phyloP scores from a whole-genome alignment of 495 filamentous ascomycete species.

The Talaromyces proteolyticus region DNA sequence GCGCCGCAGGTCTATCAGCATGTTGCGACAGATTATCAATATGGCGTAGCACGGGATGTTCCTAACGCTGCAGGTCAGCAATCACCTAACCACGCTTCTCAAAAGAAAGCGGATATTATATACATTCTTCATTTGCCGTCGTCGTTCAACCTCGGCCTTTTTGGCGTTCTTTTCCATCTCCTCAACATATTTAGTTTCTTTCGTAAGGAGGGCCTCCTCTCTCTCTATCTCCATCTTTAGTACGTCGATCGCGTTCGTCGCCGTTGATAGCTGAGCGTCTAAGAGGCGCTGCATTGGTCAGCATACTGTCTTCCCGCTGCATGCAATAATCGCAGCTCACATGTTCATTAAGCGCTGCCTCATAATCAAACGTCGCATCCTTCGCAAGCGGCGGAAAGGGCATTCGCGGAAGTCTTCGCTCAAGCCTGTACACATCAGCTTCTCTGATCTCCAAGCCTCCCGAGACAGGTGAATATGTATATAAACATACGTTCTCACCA shows the following conservation, averaged over 20 bases:
- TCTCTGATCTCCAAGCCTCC: slow-evolving; percentile 2
- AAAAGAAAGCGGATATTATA: slow-evolving; percentile 9
- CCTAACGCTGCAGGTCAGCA: slow-evolving; percentile 16
- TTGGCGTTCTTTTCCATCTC: slow-evolving; percentile 51
- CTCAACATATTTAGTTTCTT: slow-evolving; percentile 42
- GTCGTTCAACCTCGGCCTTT: slow-evolving; percentile 36
- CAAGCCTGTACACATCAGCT: slow-evolving; percentile 24
- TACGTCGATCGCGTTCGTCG: slow-evolving; percentile 47
- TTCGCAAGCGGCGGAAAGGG: slow-evolving; percentile 54
- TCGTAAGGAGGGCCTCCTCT: slow-evolving; percentile 44
- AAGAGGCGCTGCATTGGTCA: slow-evolving; percentile 31
- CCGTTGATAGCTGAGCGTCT: slow-evolving; percentile 46
- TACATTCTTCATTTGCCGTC: slow-evolving; percentile 42
- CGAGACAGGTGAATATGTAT: no score
- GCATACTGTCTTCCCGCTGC: slow-evolving; percentile 6
- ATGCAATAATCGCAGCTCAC: slow-evolving; percentile 18
- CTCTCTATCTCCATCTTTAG: slow-evolving; percentile 48
- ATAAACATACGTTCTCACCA: slow-evolving; percentile 39
- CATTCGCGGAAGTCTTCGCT: slow-evolving; percentile 46
- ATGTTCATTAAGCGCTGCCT: slow-evolving; percentile 52
- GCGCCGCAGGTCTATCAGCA: slow-evolving; percentile 12
- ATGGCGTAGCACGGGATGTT: slow-evolving; percentile 36
- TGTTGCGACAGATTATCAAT: slow-evolving; percentile 18
- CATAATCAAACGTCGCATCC: slow-evolving; percentile 54
- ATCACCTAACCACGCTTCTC: not conserved